Evolutionary conservation across 73 alveolate species (phyloP), one percentile per base, ranked within the genome.

Genomic region (Uronychia setigera): DNA sequence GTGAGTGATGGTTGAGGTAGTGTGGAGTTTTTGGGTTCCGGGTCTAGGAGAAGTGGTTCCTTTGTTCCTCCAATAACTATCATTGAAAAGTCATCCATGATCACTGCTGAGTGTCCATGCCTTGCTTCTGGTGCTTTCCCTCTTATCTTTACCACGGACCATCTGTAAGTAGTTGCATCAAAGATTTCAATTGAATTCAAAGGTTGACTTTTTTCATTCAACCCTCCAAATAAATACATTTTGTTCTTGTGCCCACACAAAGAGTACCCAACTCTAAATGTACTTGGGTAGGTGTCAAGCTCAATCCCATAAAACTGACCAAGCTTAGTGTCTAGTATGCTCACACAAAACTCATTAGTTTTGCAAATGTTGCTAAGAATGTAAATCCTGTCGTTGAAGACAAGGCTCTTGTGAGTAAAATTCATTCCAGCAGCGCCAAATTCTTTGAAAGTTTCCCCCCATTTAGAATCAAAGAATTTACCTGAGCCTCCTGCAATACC

Each of bases 81-180:
- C 88, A 87, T 87, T 34, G 34, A 79, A 34, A 74, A 79, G 34
- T 80, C 26, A 74, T 81, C 85, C 58, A 80, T 60, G 26, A 78
- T 82, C 30, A 87, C 81, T 14, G 93, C 86, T 27, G 86, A 87
- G 74, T 87, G 93, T 14, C 85, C 93, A 32, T 87, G 79, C 60
- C 93, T 80, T 14, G 88, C 84, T 58, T 87, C 77, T 32, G 93
- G 93, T 31, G 28, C 77, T 0, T 87, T 80, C 29, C 86, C 76
- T 81, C 87, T 87, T 28, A 57, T 57, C 35, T 87, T 87, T 9
- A 59, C 84, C 60, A 33, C 28, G 29, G 76, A 29, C 58, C 83
- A 87, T 35, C 80, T 87, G 74, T 87, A 87, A 1, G 87, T 80
- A 1, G 84, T 46, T 0, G 83, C 89, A 80, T 87, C 93, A 74